A percentile compares a stretch with the other conserved stretches of the same genome.
Conservation (phyloP, 2,329 filamentous ascomycete genomes). For the Ciborinia camelliae region DNA sequence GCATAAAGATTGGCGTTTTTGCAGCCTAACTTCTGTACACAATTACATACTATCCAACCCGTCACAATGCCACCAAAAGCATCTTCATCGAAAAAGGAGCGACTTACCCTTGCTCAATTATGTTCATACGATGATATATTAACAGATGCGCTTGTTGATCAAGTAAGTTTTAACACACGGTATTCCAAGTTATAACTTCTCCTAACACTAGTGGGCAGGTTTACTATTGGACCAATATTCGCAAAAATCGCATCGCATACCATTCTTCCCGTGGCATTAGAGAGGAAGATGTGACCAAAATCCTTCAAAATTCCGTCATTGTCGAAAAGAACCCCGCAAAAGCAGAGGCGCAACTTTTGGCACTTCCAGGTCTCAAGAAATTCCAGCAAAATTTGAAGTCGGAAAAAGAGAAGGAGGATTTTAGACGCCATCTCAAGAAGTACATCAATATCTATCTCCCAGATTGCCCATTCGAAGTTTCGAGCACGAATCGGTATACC, state of each 20-base stretch:
- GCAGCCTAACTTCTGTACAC: constrained; percentile 1
- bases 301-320: constrained; percentile 65
- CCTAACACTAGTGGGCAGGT: constrained; percentile 52
- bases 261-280: constrained; percentile 77
- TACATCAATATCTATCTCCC: constrained; percentile 92
- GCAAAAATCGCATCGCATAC: constrained; percentile 88
- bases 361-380: constrained; percentile 68
- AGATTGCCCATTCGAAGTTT: constrained; percentile 93
- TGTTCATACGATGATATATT: constrained; percentile 93
- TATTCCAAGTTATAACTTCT: not conserved
- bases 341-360: constrained; percentile 70
- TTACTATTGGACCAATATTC: constrained; percentile 94
- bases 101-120: constrained; percentile 81
- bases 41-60: not conserved
- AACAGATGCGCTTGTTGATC: constrained; percentile 92
- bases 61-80: constrained; percentile 43
- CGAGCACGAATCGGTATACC: constrained; percentile 90
- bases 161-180: constrained; percentile 58
- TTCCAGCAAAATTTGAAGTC: constrained; percentile 67
- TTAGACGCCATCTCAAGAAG: constrained; percentile 77
- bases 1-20: constrained; percentile 1
- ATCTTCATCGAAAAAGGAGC: constrained; percentile 58
- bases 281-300: constrained; percentile 58
- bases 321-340: constrained; percentile 66
- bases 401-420: constrained; percentile 80